These are phyloP conservation scores for Hypoxylon crocopeplum DNA, from an alignment of 495 filamentous ascomycete species.

Conservation along the genomic window DNA sequence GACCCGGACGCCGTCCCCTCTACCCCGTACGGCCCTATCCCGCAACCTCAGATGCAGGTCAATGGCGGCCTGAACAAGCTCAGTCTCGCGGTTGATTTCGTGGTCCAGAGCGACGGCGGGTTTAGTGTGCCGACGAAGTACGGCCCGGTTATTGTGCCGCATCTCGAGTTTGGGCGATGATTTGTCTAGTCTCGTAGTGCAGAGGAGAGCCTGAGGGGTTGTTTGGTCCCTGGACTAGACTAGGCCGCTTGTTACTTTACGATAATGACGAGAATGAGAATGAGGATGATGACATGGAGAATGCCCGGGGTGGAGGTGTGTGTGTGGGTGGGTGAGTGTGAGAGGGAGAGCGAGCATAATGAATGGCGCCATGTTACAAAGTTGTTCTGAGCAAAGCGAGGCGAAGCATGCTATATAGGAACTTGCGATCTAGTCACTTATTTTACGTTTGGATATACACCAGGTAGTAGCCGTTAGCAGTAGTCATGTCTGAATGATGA, in stretches of 20 bases:
- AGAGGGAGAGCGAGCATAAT: neutral
- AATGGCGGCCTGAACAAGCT: conserved; percentile 64
- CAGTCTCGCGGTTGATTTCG: conserved; percentile 93
- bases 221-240: no score
- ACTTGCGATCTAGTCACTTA: neutral
- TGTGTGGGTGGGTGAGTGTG: neutral
- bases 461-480: conserved; percentile 4
- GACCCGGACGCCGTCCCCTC: conserved; percentile 79
- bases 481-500: conserved; percentile 26
- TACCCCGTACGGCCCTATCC: conserved; percentile 56
- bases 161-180: conserved; percentile 78
- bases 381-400: neutral
- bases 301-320: no score
- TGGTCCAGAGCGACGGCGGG: conserved; percentile 90
- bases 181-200: no score
- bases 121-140: conserved; percentile 88
- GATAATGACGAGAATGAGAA: neutral
- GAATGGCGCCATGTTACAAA: no score
- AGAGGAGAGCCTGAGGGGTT: no score
- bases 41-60: conserved; percentile 44
- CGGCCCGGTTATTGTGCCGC: conserved; percentile 94
- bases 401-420: conserved; percentile 1
- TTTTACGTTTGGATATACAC: conserved; percentile 4
- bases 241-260: neutral
- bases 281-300: neutral